Evolutionary conservation across 139 green algal genomes (phyloP).

Genomic region (Micromonas commoda): DNA sequence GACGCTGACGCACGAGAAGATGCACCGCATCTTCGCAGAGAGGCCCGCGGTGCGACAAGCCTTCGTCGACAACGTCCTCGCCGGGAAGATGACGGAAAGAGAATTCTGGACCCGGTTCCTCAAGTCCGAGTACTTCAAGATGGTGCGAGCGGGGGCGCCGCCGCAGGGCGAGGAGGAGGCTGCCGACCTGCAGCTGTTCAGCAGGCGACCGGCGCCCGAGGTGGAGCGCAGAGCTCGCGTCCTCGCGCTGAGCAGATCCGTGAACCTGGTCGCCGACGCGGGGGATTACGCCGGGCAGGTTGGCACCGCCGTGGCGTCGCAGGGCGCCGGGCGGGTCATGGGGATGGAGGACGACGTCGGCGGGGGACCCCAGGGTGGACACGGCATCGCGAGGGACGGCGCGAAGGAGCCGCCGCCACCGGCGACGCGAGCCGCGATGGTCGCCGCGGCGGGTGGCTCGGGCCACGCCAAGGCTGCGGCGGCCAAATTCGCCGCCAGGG

Average conservation of each 20-base stretch:
- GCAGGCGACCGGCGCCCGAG: too few species aligned
- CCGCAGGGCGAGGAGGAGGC: conserved; percentile 11
- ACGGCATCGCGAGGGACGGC: background rate
- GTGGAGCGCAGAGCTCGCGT: too few species aligned
- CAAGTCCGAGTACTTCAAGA: conserved; percentile 12
- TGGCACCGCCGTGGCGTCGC: too few species aligned
- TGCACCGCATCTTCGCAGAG: conserved; percentile 25
- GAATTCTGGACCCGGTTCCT: conserved; percentile 23
- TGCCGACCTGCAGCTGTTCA: background rate
- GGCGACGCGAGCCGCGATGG: background rate
- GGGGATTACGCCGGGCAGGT: too few species aligned
- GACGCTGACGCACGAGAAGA: conserved; percentile 11
- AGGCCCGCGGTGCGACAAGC: conserved; percentile 2
- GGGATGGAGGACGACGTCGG: background rate
- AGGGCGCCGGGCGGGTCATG: too few species aligned
- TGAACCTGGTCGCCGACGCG: background rate
- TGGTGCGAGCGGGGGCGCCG: background rate
- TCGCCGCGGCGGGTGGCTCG: too few species aligned
- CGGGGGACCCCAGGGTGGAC: too few species aligned
- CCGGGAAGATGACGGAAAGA: conserved; percentile 11
- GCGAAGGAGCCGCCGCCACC: background rate
- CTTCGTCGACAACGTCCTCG: conserved; percentile 11
- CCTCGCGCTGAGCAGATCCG: too few species aligned
- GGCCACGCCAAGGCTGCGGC: background rate
- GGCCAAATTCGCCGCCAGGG: background rate